A percentile compares a stretch with the other conserved stretches of the same genome.
Conservation (phyloP, 306 rosid species). For the Cicer judaicum region DNA sequence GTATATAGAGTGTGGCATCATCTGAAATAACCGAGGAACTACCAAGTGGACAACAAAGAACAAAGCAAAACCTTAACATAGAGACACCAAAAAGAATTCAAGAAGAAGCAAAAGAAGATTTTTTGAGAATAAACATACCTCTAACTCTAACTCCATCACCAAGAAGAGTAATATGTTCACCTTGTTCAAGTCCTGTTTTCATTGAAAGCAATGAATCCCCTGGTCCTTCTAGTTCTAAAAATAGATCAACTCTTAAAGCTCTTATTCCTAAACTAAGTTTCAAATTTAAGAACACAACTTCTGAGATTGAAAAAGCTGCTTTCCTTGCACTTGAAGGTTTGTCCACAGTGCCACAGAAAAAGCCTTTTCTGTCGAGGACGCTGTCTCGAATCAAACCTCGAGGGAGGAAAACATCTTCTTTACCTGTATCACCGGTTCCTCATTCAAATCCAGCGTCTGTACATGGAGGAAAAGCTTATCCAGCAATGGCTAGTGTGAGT, state of each 20-base stretch:
- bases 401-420: constrained; percentile 58
- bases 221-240: constrained; percentile 56
- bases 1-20: constrained; percentile 51
- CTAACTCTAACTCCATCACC: constrained; percentile 69
- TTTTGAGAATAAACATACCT: constrained; percentile 60
- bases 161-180: constrained; percentile 65
- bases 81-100: constrained; percentile 53
- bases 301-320: constrained; percentile 68
- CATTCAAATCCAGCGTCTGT: constrained; percentile 66
- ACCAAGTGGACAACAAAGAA: constrained; percentile 46
- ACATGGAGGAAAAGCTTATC: constrained; percentile 56
- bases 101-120: constrained; percentile 59
- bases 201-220: constrained; percentile 51
- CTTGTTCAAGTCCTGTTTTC: constrained; percentile 59
- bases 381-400: constrained; percentile 60
- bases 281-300: constrained; percentile 53
- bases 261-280: constrained; percentile 70
- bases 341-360: constrained; percentile 49
- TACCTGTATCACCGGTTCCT: constrained; percentile 63
- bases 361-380: constrained; percentile 60
- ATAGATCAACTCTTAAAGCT: constrained; percentile 50
- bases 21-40: constrained; percentile 71
- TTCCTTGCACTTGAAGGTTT: constrained; percentile 58
- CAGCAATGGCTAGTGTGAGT: constrained; percentile 52
- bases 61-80: constrained; percentile 51